phyloP scores from a whole-genome alignment of 139 green algal species.

The Chlorella sorokiniana region DNA sequence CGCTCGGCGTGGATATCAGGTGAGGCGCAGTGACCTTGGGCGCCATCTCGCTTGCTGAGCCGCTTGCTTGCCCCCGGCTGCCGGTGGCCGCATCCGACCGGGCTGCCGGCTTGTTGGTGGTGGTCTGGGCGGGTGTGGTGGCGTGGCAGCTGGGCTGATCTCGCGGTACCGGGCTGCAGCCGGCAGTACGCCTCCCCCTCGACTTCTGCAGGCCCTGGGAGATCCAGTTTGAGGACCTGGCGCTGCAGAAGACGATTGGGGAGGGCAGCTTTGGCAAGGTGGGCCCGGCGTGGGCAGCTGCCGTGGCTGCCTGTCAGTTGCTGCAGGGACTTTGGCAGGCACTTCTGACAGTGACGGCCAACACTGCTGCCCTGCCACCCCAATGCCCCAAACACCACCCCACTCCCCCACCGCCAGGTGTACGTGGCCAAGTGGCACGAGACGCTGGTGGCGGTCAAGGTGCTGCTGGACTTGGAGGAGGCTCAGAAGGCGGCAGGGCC shows the following conservation, averaged over 20 bases:
- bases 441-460: slow-evolving; percentile 66
- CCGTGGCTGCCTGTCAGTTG: not conserved
- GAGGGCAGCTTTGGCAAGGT: slow-evolving; percentile 20
- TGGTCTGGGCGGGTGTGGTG: too few relatives aligned
- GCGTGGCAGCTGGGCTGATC: too few relatives aligned
- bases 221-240: slow-evolving; percentile 6
- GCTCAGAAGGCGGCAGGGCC: slow-evolving; percentile 26
- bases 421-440: slow-evolving; percentile 61
- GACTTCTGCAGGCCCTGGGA: slow-evolving; percentile 21
- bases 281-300: not conserved
- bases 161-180: too few relatives aligned
- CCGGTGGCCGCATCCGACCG: too few relatives aligned
- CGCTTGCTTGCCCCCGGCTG: too few relatives aligned
- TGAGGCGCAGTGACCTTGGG: not conserved
- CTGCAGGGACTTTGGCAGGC: not conserved
- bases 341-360: not conserved
- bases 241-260: slow-evolving; percentile 26
- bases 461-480: slow-evolving; percentile 41
- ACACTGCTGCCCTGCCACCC: not conserved
- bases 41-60: too few relatives aligned
- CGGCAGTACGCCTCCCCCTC: too few relatives aligned
- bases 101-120: too few relatives aligned
- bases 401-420: not conserved
- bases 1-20: not conserved
- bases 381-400: slow-evolving; percentile 31